Conservation (phyloP, 768 basidiomycete species). For the Suillus alpinus region DNA sequence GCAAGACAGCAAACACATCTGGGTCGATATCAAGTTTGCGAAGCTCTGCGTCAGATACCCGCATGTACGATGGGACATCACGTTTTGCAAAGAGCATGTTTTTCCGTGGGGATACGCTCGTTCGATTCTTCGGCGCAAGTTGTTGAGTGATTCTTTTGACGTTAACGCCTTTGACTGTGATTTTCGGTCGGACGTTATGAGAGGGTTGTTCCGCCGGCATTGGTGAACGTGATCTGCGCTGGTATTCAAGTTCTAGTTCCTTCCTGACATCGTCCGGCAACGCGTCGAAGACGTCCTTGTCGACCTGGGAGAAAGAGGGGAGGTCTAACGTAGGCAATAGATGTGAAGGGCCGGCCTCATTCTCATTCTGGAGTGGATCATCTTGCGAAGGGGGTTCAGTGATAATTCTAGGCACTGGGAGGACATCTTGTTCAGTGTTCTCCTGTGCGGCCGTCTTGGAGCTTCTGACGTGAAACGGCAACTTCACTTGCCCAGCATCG, state of each 20-base stretch:
- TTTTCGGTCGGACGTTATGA: constrained; percentile 11
- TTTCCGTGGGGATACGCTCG: constrained; percentile 37
- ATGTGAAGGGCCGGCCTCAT: constrained; percentile 7
- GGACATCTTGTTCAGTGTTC: neutral
- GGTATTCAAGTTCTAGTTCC: constrained; percentile 68
- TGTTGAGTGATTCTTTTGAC: constrained; percentile 61
- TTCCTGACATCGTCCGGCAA: constrained; percentile 66
- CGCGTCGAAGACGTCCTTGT: constrained; percentile 65
- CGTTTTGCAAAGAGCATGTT: constrained; percentile 37
- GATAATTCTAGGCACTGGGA: constrained; percentile 17
- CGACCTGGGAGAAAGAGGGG: constrained; percentile 76
- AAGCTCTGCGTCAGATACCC: constrained; percentile 57
- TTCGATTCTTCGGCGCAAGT: constrained; percentile 54
- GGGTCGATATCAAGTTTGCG: constrained; percentile 68
- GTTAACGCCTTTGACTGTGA: constrained; percentile 37
- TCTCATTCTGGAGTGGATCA: constrained; percentile 10
- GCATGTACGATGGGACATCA: constrained; percentile 34
- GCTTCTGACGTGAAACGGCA: constrained; percentile 49
- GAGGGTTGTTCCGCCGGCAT: constrained; percentile 22
- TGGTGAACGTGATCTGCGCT: constrained; percentile 55
- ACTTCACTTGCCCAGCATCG: constrained; percentile 53
- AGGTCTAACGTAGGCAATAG: constrained; percentile 35
- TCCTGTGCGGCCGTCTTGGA: neutral
- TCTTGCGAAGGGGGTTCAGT: constrained; percentile 36
- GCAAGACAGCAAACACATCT: constrained; percentile 63